These are phyloP conservation scores for Coemansia sp. DNA, from an alignment of 192 early-diverging fungal species.

Conservation along the genomic window DNA sequence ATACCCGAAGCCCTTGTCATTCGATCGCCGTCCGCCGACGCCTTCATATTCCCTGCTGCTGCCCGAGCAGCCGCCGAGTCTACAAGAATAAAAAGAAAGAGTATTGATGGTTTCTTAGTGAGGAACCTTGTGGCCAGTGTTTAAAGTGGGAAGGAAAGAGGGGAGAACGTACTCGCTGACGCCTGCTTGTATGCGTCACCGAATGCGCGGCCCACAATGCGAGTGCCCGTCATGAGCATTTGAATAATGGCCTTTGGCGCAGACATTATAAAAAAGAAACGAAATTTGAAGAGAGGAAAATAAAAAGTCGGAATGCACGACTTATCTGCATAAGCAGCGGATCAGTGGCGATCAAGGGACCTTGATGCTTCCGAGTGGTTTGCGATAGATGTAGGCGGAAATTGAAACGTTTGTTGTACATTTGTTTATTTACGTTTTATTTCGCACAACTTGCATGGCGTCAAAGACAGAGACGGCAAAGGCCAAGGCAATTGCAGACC, in stretches of 20 bases:
- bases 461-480: constrained; percentile 42
- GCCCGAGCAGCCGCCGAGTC: constrained; percentile 66
- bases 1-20: constrained; percentile 77
- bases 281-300: background rate
- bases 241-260: constrained; percentile 71
- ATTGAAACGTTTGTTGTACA: background rate
- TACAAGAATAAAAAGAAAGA: constrained; percentile 15
- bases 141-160: background rate
- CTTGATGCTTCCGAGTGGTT: too few species aligned
- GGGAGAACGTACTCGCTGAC: constrained; percentile 65
- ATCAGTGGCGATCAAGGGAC: background rate
- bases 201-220: constrained; percentile 87
- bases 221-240: constrained; percentile 71
- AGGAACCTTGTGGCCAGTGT: background rate
- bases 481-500: constrained; percentile 43
- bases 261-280: constrained; percentile 38
- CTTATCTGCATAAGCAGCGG: background rate
- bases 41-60: constrained; percentile 64
- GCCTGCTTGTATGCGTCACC: constrained; percentile 91
- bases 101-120: background rate
- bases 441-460: constrained; percentile 8
- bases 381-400: too few species aligned
- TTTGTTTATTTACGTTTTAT: background rate
- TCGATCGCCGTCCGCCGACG: constrained; percentile 56
- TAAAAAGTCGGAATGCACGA: background rate